A percentile compares a stretch with the other conserved stretches of the same genome.
Evolutionary conservation across 331 rosid genomes (phyloP).

Genomic region (Acacia concinna): DNA sequence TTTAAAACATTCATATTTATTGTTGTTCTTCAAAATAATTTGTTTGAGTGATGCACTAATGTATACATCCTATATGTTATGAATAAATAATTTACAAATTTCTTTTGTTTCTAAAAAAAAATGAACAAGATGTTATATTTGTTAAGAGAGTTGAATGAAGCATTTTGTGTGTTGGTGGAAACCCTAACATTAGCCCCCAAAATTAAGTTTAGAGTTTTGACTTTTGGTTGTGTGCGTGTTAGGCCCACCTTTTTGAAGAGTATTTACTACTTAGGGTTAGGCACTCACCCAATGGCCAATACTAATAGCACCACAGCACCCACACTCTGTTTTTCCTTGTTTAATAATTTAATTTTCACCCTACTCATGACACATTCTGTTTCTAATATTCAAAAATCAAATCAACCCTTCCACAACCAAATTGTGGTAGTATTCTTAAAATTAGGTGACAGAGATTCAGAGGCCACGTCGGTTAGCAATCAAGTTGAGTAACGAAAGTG

Average conservation of each 20-base stretch:
- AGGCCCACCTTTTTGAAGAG: background rate
- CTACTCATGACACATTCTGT: background rate
- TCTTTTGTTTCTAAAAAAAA: no score
- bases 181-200: slow-evolving; percentile 18
- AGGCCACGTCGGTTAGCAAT: background rate
- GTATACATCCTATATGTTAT: no score
- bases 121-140: no score
- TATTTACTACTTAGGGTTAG: no score
- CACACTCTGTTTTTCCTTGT: background rate
- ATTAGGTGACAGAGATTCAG: background rate
- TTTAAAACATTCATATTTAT: no score
- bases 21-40: no score
- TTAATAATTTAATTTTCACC: no score
- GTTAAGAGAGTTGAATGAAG: no score
- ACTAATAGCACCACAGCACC: background rate
- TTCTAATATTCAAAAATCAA: background rate
- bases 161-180: slow-evolving; percentile 19
- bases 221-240: slow-evolving; percentile 25
- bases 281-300: background rate
- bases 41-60: no score
- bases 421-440: background rate
- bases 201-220: background rate
- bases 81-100: no score
- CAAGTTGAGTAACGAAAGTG: background rate
- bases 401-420: background rate